Conservation (phyloP, 2,329 filamentous ascomycete genomes). For the Ceratocystis destructans region DNA sequence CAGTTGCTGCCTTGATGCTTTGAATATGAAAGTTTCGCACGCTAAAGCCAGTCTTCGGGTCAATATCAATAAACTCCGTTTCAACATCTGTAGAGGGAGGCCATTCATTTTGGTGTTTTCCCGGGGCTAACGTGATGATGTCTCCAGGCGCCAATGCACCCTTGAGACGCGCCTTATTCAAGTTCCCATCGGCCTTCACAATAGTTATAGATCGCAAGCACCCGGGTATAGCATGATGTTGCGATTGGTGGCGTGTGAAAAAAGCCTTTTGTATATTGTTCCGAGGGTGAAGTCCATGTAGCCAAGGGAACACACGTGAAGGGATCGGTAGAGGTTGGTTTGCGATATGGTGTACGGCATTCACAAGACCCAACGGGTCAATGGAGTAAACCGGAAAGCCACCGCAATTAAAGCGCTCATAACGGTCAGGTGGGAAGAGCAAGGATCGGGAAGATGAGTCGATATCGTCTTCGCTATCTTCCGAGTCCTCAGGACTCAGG, state of each 20-base stretch:
- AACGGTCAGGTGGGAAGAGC: slow-evolving; percentile 58
- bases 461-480: slow-evolving; percentile 27
- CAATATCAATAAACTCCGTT: slow-evolving; percentile 62
- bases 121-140: slow-evolving; percentile 31
- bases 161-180: slow-evolving; percentile 62
- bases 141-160: slow-evolving; percentile 56
- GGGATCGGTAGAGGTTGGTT: slow-evolving; percentile 73
- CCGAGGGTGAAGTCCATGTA: slow-evolving; percentile 78
- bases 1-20: slow-evolving; percentile 68
- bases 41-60: slow-evolving; percentile 82
- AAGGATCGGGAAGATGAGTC: slow-evolving; percentile 46
- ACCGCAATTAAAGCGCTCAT: slow-evolving; percentile 38
- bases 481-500: slow-evolving; percentile 37
- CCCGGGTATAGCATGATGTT: slow-evolving; percentile 52
- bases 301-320: slow-evolving; percentile 84
- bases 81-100: slow-evolving; percentile 20
- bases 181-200: slow-evolving; percentile 76
- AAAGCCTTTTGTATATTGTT: slow-evolving; percentile 85
- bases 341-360: slow-evolving; percentile 62
- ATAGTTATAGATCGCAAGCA: slow-evolving; percentile 72
- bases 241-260: slow-evolving; percentile 64
- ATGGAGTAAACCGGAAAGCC: slow-evolving; percentile 57
- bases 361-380: slow-evolving; percentile 50
- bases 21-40: slow-evolving; percentile 98
- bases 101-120: slow-evolving; percentile 51